Base-by-base conservation (phyloP, 2,329 filamentous ascomycete species). In the Leptosphaerulina australis region DNA sequence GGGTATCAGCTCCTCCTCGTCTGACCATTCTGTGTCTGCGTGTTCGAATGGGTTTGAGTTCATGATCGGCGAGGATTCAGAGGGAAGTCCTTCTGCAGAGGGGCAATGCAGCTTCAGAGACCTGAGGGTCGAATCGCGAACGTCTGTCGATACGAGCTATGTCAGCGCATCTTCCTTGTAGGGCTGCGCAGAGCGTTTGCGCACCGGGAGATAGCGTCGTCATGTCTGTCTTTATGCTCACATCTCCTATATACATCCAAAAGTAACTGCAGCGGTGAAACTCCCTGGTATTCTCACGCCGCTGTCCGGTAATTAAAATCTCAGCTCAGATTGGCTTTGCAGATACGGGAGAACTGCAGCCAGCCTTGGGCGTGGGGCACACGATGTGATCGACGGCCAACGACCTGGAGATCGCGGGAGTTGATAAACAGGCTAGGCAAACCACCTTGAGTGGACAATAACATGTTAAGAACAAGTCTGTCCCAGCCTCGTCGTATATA, bases 101-200 rank as follows among this genome's bases (percentile, higher is more conserved):
- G 70, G 70, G 48, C 70, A 73, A 26, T 68, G 64, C 44, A 70
- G 53, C 54, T 67, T 71, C 48, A 73, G 63, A 24, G 70, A 70
- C 53, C 59, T 63, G 38, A 72, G 60, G 31, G 70, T 73, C 20
- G 68, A 71, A 52, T 68, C 44, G 58, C 70, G 68, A 37, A 73
- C 66, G 62, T 71, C 70, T 72, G 48, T 48, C 28, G 35, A 54
- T 47, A 51, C 53, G 51, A 30, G 51, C 46, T 44, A 38, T 55
- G 62, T 69, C 57, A 66, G 63, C 55, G 53, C 49, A 50, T 45
- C 18, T 46, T 53, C 36, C 34, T 25, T 38, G 17, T 45, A 50
- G 37, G 56, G 46, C 34, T 43, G 38, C 46, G 40, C 38, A 43
- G 34, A 14, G 20, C 21, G 25, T 30, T 38, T 45, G 59, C 60